Evolutionary conservation across 352 stramenopile species (phyloP).

Genomic region (Thalassiosira hispida): DNA sequence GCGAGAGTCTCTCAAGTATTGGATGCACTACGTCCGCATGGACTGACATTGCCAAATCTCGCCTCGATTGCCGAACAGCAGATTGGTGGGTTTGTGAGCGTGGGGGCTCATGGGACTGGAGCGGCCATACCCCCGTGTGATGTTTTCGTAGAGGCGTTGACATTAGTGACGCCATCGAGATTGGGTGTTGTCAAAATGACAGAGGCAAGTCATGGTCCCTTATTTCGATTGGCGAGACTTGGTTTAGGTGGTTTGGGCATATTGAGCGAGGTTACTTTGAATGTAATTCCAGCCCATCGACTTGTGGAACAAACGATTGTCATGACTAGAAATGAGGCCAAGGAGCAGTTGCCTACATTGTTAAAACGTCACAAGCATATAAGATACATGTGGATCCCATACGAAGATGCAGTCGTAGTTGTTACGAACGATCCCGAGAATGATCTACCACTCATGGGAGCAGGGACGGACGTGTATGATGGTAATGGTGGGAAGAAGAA

Average conservation of each 20-base stretch:
- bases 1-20: conserved; percentile 83
- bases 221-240: conserved; percentile 93
- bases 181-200: conserved; percentile 89
- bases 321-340: conserved; percentile 89
- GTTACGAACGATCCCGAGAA: conserved; percentile 88
- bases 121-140: conserved; percentile 94
- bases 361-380: conserved; percentile 83
- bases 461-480: conserved; percentile 37
- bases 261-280: conserved; percentile 94
- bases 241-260: conserved; percentile 95
- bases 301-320: conserved; percentile 94
- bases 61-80: conserved; percentile 98
- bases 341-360: conserved; percentile 65
- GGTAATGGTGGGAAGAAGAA: conserved; percentile 50
- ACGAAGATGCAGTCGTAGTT: conserved; percentile 94
- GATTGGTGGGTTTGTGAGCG: conserved; percentile 95
- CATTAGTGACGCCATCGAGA: conserved; percentile 93
- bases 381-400: conserved; percentile 99
- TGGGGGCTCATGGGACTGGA: conserved; percentile 93
- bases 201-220: conserved; percentile 57
- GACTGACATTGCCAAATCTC: conserved; percentile 97
- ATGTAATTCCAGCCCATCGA: conserved; percentile 92
- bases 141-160: conserved; percentile 95
- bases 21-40: conserved; percentile 85
- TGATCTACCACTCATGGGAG: conserved; percentile 39